These are phyloP conservation scores for Microbotryum scabiosae DNA, from an alignment of 1,284 basidiomycete genomes.

Conservation along the genomic window DNA sequence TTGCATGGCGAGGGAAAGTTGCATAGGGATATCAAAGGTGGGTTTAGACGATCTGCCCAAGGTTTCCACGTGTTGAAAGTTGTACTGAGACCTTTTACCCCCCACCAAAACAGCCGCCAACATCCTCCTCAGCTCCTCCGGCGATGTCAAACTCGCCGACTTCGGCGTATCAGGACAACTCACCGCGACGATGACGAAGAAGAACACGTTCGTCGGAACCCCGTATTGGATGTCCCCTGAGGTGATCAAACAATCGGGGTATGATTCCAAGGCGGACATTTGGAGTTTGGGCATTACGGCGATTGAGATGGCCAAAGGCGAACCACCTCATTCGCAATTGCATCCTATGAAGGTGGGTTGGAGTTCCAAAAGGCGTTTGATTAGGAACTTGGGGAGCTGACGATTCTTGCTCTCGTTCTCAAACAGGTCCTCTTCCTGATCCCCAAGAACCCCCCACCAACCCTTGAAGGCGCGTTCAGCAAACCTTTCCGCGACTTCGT, in stretches of 20 bases:
- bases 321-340: conserved; percentile 92
- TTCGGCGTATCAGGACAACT: conserved; percentile 99
- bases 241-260: conserved; percentile 98
- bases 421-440: conserved; percentile 87
- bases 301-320: conserved; percentile 93
- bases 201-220: conserved; percentile 63
- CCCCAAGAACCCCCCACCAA: conserved; percentile 91
- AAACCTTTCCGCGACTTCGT: conserved; percentile 93
- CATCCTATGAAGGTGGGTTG: conserved; percentile 89
- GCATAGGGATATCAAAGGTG: conserved; percentile 96
- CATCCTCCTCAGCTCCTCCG: conserved; percentile 82
- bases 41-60: conserved; percentile 21
- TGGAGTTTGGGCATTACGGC: conserved; percentile 77
- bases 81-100: not conserved
- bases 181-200: conserved; percentile 54
- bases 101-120: conserved; percentile 62
- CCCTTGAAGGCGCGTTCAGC: conserved; percentile 69
- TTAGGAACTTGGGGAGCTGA: not conserved
- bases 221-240: conserved; percentile 99
- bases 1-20: conserved; percentile 93
- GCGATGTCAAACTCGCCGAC: conserved; percentile 97
- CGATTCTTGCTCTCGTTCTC: not conserved
- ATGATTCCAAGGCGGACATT: conserved; percentile 97
- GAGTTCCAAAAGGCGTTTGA: not conserved
- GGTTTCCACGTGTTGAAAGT: not conserved